phyloP scores from a whole-genome alignment of 768 basidiomycete species.

The Phaffia australis region DNA sequence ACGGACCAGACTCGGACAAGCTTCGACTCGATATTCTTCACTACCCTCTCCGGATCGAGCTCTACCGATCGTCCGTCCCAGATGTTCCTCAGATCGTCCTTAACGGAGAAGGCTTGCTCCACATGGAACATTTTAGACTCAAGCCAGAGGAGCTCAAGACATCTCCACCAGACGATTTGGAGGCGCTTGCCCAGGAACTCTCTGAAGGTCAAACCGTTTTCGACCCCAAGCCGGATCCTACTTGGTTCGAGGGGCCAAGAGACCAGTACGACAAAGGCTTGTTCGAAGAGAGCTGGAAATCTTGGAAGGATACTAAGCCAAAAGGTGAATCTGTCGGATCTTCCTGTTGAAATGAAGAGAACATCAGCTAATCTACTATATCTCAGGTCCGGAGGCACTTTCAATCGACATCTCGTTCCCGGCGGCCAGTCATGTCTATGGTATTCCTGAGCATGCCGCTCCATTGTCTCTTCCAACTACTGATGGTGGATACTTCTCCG shows the following conservation, averaged over 20 bases:
- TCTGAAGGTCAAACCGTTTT: constrained; percentile 45
- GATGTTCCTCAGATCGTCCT: constrained; percentile 67
- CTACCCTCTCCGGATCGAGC: constrained; percentile 61
- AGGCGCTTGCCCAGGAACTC: constrained; percentile 36
- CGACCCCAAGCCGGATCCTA: constrained; percentile 31
- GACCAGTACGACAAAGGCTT: constrained; percentile 60
- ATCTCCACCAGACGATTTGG: constrained; percentile 37
- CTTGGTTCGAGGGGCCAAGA: constrained; percentile 72
- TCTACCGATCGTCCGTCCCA: constrained; percentile 49
- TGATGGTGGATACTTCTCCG: constrained; percentile 62
- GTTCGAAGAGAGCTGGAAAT: constrained; percentile 79
- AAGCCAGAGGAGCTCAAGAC: constrained; percentile 42
- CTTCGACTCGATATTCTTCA: constrained; percentile 48
- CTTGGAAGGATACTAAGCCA: constrained; percentile 87
- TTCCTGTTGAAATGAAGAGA: neutral
- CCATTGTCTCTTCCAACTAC: constrained; percentile 80
- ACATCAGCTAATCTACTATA: constrained; percentile 5
- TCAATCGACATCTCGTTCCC: constrained; percentile 90
- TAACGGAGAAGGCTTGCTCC: constrained; percentile 78
- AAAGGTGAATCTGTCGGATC: constrained; percentile 59
- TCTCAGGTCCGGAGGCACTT: constrained; percentile 79
- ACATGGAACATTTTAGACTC: constrained; percentile 86
- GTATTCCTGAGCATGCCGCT: constrained; percentile 93
- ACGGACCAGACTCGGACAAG: constrained; percentile 54
- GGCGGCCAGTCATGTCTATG: constrained; percentile 78